Evolutionary conservation across 2,329 filamentous ascomycete species (phyloP).

Genomic region (Fusarium nodosum): DNA sequence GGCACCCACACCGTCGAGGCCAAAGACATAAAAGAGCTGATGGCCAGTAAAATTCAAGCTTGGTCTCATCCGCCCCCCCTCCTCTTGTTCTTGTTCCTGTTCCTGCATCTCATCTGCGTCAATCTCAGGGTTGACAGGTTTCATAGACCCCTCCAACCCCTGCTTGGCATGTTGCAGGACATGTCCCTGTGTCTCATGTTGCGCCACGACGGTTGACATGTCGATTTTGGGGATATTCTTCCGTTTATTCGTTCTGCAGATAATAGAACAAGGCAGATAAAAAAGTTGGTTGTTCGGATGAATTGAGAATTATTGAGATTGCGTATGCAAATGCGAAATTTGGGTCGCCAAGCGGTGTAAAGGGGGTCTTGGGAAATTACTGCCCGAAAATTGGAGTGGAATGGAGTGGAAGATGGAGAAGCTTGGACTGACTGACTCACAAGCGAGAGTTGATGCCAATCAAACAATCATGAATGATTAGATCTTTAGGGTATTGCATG

Average conservation of each 20-base stretch:
- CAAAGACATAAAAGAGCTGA: constrained; percentile 64
- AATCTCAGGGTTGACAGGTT: constrained; percentile 32
- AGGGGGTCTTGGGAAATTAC: constrained; percentile 12
- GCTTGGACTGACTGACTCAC: background rate
- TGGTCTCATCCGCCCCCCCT: constrained; percentile 54
- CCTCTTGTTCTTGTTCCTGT: constrained; percentile 9
- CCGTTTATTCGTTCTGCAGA: background rate
- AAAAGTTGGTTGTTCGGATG: background rate
- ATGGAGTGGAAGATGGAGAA: background rate
- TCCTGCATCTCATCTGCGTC: constrained; percentile 3
- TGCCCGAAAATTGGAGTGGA: background rate
- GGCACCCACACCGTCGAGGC: constrained; percentile 62
- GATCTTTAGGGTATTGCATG: background rate
- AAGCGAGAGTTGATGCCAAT: constrained; percentile 5
- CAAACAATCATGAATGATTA: background rate
- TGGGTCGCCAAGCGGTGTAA: background rate
- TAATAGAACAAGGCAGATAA: background rate
- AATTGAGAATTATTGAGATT: background rate
- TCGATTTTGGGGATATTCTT: constrained; percentile 25
- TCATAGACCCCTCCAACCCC: constrained; percentile 23
- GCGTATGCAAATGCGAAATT: background rate
- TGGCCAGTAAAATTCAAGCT: constrained; percentile 58
- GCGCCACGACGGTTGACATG: constrained; percentile 19
- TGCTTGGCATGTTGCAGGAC: constrained; percentile 33
- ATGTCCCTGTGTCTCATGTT: constrained; percentile 45